A percentile compares a stretch with the other conserved stretches of the same genome.
Conservation (phyloP, 495 filamentous ascomycete genomes). For the Talaromyces liani region DNA sequence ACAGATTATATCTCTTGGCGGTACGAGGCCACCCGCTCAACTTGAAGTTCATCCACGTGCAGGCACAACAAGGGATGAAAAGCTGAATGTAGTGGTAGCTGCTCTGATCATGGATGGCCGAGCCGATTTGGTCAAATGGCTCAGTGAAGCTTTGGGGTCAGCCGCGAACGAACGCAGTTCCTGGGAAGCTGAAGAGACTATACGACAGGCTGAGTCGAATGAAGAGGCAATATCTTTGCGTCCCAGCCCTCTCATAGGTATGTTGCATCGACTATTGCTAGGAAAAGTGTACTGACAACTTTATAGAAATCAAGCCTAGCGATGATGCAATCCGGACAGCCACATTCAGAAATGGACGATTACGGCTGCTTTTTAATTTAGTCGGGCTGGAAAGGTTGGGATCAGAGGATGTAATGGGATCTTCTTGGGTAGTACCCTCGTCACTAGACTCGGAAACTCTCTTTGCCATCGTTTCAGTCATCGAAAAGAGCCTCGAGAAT, state of each 20-base stretch:
- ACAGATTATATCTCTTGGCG: slow-evolving; percentile 52
- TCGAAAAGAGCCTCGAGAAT: slow-evolving; percentile 64
- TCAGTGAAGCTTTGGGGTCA: slow-evolving; percentile 59
- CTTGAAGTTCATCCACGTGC: slow-evolving; percentile 65
- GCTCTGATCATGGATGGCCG: slow-evolving; percentile 72
- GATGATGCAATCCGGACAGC: slow-evolving; percentile 61
- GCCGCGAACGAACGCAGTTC: slow-evolving; percentile 67
- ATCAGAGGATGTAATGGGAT: slow-evolving; percentile 61
- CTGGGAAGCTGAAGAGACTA: slow-evolving; percentile 69
- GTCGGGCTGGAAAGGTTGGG: slow-evolving; percentile 65
- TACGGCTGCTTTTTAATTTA: slow-evolving; percentile 77
- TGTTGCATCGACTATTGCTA: slow-evolving; percentile 10
- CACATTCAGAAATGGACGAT: slow-evolving; percentile 83
- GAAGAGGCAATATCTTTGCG: slow-evolving; percentile 26
- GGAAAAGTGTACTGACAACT: slow-evolving; percentile 14
- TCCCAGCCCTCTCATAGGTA: slow-evolving; percentile 33
- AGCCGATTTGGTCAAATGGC: slow-evolving; percentile 68
- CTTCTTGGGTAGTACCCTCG: slow-evolving; percentile 74
- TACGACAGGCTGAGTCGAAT: slow-evolving; percentile 37
- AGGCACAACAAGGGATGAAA: slow-evolving; percentile 53
- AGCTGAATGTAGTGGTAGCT: slow-evolving; percentile 71
- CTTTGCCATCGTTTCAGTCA: slow-evolving; percentile 49
- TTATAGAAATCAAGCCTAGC: slow-evolving; percentile 54
- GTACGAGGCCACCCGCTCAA: slow-evolving; percentile 58
- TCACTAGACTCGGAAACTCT: slow-evolving; percentile 53